Evolutionary conservation across 805 yeast genomes (phyloP).

Genomic region (Candida railenensis): DNA sequence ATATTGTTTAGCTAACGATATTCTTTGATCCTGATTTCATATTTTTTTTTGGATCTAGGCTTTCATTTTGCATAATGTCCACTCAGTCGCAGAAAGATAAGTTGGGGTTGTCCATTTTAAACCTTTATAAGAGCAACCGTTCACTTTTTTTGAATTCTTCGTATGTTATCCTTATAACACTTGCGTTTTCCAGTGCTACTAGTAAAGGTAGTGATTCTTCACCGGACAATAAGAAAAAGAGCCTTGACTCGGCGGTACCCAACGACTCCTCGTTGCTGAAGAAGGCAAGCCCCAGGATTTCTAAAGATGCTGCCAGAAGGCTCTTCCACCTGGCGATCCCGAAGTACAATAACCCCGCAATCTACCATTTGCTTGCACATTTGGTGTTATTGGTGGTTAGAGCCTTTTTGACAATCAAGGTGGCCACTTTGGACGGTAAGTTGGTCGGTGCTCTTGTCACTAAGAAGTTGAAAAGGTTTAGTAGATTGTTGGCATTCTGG

Average conservation of each 20-base stretch:
- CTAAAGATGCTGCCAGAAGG: conserved; percentile 27
- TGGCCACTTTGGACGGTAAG: conserved; percentile 83
- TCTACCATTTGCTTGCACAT: conserved; percentile 47
- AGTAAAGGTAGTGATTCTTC: conserved; percentile 10
- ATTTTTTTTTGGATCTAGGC: too few relatives aligned
- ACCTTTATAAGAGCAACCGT: conserved; percentile 39
- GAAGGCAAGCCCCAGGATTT: conserved; percentile 23
- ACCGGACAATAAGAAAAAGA: conserved; percentile 9
- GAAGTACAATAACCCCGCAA: conserved; percentile 23
- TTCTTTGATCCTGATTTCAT: too few relatives aligned
- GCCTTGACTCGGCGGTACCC: conserved; percentile 7
- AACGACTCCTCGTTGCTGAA: conserved; percentile 8
- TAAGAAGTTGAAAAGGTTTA: conserved; percentile 63
- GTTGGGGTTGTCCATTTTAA: conserved; percentile 26
- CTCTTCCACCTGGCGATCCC: conserved; percentile 39
- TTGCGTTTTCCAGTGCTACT: conserved; percentile 45
- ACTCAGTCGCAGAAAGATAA: conserved; percentile 2
- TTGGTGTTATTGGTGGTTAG: conserved; percentile 59
- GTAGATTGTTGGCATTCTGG: conserved; percentile 69
- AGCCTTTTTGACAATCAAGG: conserved; percentile 73
- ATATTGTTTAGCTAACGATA: too few relatives aligned
- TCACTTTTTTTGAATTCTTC: conserved; percentile 40
- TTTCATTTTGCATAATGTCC: too few relatives aligned
- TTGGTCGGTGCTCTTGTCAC: conserved; percentile 79
- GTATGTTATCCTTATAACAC: conserved; percentile 39